A percentile compares a stretch with the other conserved stretches of the same genome.
These are phyloP conservation scores for Helotiales sp. DNA, from an alignment of 2,329 filamentous ascomycete species.

Conservation along the genomic window DNA sequence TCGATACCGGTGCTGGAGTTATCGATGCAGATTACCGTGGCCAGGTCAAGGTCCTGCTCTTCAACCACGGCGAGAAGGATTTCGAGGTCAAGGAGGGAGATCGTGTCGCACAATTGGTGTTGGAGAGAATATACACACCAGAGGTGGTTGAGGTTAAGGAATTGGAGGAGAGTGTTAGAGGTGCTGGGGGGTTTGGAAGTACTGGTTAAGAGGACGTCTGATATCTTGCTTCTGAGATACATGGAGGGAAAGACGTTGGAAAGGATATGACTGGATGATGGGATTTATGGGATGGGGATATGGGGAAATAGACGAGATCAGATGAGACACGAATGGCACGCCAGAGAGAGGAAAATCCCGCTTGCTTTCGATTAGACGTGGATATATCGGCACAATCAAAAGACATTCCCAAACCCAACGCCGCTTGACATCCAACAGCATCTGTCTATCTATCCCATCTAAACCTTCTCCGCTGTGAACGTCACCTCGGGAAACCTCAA, in stretches of 20 bases:
- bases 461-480: conserved; percentile 62
- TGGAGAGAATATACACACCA: conserved; percentile 94
- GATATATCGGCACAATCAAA: conserved; percentile 5
- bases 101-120: conserved; percentile 88
- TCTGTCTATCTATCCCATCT: conserved; percentile 16
- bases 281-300: not conserved
- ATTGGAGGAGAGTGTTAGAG: conserved; percentile 87
- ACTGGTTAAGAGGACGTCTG: conserved; percentile 61
- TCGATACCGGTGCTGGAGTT: conserved; percentile 93
- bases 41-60: conserved; percentile 90
- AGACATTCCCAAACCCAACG: not conserved
- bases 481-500: conserved; percentile 68
- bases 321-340: not conserved
- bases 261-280: conserved; percentile 7
- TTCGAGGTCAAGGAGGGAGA: conserved; percentile 85
- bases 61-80: conserved; percentile 86
- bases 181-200: conserved; percentile 89
- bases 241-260: not conserved
- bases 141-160: conserved; percentile 88
- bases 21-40: conserved; percentile 98
- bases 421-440: not conserved
- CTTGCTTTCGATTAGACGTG: not conserved
- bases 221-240: not conserved
- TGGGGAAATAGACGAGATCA: conserved; percentile 1
- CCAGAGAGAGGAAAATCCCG: not conserved